phyloP scores from a whole-genome alignment of 2,329 filamentous ascomycete genomes.

The Colletotrichum sidae region DNA sequence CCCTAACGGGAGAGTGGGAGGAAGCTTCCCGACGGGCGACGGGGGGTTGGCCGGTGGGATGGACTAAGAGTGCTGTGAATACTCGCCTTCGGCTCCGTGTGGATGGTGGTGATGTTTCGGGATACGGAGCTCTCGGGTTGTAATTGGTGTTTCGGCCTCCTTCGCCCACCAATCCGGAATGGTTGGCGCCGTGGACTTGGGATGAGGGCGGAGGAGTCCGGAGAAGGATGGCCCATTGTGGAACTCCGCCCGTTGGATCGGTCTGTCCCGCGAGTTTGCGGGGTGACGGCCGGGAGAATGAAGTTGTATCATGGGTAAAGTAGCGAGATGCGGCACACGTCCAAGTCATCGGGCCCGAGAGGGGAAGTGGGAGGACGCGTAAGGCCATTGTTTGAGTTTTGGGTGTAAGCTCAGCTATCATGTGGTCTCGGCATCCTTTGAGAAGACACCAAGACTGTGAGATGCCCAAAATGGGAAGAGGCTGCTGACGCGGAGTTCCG shows the following conservation, averaged over 20 bases:
- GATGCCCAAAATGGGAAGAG: neutral
- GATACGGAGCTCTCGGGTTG: too few relatives aligned
- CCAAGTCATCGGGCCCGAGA: neutral
- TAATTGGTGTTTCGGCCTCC: neutral
- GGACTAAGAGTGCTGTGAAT: neutral
- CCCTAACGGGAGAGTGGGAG: constrained; percentile 21
- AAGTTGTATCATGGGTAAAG: too few relatives aligned
- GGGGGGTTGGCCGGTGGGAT: neutral
- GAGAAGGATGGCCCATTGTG: neutral
- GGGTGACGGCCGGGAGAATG: neutral
- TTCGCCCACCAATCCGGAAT: neutral
- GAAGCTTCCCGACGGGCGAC: neutral
- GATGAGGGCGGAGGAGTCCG: neutral
- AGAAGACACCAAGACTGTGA: neutral
- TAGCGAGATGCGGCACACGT: too few relatives aligned
- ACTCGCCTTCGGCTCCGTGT: neutral
- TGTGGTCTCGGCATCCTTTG: neutral
- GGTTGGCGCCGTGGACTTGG: neutral
- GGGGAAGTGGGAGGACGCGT: too few relatives aligned
- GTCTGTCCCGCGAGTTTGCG: neutral
- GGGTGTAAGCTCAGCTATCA: neutral
- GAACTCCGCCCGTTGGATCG: constrained; percentile 1
- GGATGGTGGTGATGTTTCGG: too few relatives aligned
- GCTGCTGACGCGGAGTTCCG: constrained; percentile 5
- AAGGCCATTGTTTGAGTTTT: too few relatives aligned